Conservation (phyloP, 371 early-diverging fungal genomes). For the Mycotypha africana region DNA sequence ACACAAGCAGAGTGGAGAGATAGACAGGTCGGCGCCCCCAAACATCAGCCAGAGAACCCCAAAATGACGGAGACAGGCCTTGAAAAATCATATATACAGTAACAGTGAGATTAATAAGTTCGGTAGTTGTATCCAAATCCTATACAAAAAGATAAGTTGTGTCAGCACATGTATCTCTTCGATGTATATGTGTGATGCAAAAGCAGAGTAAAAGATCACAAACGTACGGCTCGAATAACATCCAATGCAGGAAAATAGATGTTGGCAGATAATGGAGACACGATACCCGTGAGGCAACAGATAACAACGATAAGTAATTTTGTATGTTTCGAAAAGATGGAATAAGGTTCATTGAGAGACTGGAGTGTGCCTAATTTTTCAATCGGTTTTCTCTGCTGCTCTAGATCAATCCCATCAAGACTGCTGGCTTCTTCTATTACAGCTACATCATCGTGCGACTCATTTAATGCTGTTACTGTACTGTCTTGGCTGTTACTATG, state of each 20-base stretch:
- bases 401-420: too few relatives aligned
- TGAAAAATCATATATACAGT: conserved; percentile 37
- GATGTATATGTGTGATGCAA: too few relatives aligned
- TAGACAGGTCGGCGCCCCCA: conserved; percentile 57
- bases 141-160: conserved; percentile 2
- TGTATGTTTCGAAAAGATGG: too few relatives aligned
- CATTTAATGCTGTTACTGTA: too few relatives aligned
- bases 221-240: neutral
- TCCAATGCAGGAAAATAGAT: conserved; percentile 7
- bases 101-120: conserved; percentile 19
- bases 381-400: too few relatives aligned
- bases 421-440: too few relatives aligned
- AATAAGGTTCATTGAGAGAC: too few relatives aligned
- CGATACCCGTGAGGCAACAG: neutral
- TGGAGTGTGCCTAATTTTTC: too few relatives aligned
- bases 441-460: too few relatives aligned
- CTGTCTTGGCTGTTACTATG: too few relatives aligned
- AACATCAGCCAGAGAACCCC: conserved; percentile 58
- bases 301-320: neutral
- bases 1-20: conserved; percentile 45
- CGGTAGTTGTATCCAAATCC: conserved; percentile 15
- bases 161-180: too few relatives aligned
- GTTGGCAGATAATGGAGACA: conserved; percentile 2
- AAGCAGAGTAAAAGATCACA: too few relatives aligned
- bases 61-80: conserved; percentile 43